Evolutionary conservation across 176 grass and related monocot species (phyloP).

Genomic region (Oryza meridionalis): DNA sequence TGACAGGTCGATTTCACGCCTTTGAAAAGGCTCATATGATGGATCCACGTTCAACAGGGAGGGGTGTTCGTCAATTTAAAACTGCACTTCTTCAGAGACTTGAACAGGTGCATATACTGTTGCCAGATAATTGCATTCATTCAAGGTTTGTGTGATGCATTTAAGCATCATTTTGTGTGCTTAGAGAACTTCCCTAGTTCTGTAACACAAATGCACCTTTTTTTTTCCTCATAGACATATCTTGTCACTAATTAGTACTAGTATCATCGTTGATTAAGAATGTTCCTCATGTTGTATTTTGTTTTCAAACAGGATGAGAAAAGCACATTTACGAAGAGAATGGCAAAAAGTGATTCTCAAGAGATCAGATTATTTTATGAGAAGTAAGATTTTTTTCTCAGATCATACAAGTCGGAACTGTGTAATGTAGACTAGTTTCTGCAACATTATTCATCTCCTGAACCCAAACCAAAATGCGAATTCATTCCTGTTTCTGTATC

Average conservation of each 20-base stretch:
- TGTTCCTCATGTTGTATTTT: conserved; percentile 28
- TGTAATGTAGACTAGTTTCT: conserved; percentile 17
- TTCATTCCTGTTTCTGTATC: conserved; percentile 30
- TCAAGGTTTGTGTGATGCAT: conserved; percentile 25
- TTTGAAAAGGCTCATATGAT: conserved; percentile 86
- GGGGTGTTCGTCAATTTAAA: conserved; percentile 92
- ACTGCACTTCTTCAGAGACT: conserved; percentile 87
- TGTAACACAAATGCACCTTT: not conserved
- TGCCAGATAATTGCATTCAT: conserved; percentile 27
- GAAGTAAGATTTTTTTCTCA: conserved; percentile 54
- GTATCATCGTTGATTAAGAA: conserved; percentile 26
- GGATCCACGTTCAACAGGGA: conserved; percentile 67
- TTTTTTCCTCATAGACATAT: not conserved
- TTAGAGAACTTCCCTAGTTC: conserved; percentile 14
- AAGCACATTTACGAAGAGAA: conserved; percentile 57
- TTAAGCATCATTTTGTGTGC: not conserved
- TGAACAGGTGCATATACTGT: conserved; percentile 66
- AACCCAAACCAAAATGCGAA: conserved; percentile 4
- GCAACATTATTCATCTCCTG: not conserved
- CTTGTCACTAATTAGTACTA: conserved; percentile 10
- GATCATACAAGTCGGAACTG: not conserved
- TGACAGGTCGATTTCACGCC: conserved; percentile 87
- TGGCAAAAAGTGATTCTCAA: conserved; percentile 76
- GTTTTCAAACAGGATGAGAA: conserved; percentile 67
- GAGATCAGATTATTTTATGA: conserved; percentile 81